Evolutionary conservation across 129 eudicot species (phyloP).

Genomic region (Solidago caesia): DNA sequence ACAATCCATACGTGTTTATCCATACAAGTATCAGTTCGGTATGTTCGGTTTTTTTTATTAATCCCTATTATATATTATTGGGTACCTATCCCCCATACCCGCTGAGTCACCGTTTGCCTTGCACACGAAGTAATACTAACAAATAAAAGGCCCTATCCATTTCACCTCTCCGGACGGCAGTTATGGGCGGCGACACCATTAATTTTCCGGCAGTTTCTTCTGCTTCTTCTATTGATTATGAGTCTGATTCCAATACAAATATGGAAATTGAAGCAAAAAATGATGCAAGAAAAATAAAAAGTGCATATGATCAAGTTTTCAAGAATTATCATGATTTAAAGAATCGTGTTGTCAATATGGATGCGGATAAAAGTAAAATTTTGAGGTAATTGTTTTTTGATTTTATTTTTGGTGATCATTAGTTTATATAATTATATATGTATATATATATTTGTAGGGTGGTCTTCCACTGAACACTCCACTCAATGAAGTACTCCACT

Average conservation of each 20-base stretch:
- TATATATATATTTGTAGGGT: not conserved
- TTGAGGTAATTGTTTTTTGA: constrained; percentile 41
- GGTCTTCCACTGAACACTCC: too few relatives aligned
- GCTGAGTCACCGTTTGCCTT: too few relatives aligned
- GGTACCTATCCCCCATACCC: too few relatives aligned
- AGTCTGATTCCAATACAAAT: constrained; percentile 3
- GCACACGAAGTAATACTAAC: too few relatives aligned
- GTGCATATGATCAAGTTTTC: constrained; percentile 40
- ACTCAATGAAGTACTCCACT: too few relatives aligned
- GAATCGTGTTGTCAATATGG: constrained; percentile 34
- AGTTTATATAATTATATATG: not conserved
- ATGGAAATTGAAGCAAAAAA: constrained; percentile 20
- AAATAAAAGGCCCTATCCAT: too few relatives aligned
- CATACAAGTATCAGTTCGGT: too few relatives aligned
- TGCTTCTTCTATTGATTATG: constrained; percentile 30
- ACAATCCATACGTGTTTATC: too few relatives aligned
- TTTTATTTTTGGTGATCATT: not conserved
- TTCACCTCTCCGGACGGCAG: not conserved
- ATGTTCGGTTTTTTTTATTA: too few relatives aligned
- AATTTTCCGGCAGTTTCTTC: not conserved
- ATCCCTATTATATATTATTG: too few relatives aligned
- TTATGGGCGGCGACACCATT: constrained; percentile 53
- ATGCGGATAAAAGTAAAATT: constrained; percentile 52
- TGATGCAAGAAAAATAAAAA: constrained; percentile 27
- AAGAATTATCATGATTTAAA: constrained; percentile 43